Evolutionary conservation across 2,329 filamentous ascomycete genomes (phyloP), one percentile per base, ranked within the genome.

Genomic region (Trichoderma afroharzianum): DNA sequence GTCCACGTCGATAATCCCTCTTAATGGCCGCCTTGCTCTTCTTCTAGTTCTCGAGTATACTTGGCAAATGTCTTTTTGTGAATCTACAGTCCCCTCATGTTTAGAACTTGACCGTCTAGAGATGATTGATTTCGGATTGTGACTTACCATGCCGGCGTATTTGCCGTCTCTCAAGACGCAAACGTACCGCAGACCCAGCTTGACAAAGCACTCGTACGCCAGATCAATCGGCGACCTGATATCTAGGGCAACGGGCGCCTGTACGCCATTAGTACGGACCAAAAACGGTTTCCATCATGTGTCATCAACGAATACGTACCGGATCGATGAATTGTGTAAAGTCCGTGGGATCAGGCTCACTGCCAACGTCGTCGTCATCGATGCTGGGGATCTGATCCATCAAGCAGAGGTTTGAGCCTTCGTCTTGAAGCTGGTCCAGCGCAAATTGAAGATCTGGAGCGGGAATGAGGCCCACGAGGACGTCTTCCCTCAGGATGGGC

Each of bases 11-110:
- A 26, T 18, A 4, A 4, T n/a, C 2, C 14, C 18, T 30, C 58
- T 70, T 8, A 72, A 36, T 57, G 62, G 5, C 47, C 43, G 1
- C 62, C 58, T 21, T 72, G 68, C 32, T 84, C 79, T 75, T 91
- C 86, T 78, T 96, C 93, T 59, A 95, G 83, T 78, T 97, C 92
- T 75, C 95, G 93, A 81, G 97, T 92, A 79, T 97, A 98, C 81
- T 93, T 95, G 72, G 97, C 95, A 83, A 99, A 98, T 4, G 90
- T 91, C 85, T 99, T 99, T 85, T 98, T 98, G 82, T 99, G 96
- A 64, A 92, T 88, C 91, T 93, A 47, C 3, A 24, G 43, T 15
- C 55, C 33, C 33, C 2, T 1, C 15, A 6, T 28, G 15, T 1
- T 64, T 24, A 63, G 50, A 11, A 64, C 43, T 32, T 15, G 1